Conservation (phyloP, 139 green algal species). For the Picochlorum costavermella region DNA sequence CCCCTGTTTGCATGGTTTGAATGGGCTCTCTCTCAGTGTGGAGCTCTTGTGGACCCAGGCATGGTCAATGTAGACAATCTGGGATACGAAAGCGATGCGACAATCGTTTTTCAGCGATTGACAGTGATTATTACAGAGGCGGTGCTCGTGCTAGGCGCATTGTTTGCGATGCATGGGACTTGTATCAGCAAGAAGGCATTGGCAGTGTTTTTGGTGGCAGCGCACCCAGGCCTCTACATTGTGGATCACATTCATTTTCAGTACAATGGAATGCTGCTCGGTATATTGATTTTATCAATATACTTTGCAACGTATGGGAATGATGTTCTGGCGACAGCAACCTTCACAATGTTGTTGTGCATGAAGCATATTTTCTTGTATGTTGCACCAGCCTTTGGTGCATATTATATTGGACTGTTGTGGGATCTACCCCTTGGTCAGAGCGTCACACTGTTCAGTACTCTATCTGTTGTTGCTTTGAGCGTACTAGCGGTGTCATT, state of each 20-base stretch:
- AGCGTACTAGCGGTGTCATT: conserved; percentile 49
- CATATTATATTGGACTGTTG: conserved; percentile 70
- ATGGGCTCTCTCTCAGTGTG: conserved; percentile 52
- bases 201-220: conserved; percentile 36
- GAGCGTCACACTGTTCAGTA: conserved; percentile 24
- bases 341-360: conserved; percentile 83
- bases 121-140: conserved; percentile 61
- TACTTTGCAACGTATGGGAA: conserved; percentile 21
- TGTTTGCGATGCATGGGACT: background rate
- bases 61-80: conserved; percentile 66
- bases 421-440: background rate
- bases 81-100: conserved; percentile 54
- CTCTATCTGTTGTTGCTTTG: conserved; percentile 38
- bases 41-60: conserved; percentile 50
- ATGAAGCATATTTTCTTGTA: conserved; percentile 92
- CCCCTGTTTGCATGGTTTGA: conserved; percentile 96
- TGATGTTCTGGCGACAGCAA: conserved; percentile 25
- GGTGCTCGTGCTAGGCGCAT: conserved; percentile 44
- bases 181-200: background rate
- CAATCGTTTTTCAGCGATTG: conserved; percentile 68
- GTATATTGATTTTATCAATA: conserved; percentile 65
- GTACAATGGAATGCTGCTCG: conserved; percentile 94
- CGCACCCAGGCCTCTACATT: conserved; percentile 73
- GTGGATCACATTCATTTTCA: conserved; percentile 99
- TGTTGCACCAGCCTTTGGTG: conserved; percentile 67